Percentiles rank a stretch among this genome's conserved stretches.
phyloP scores from a whole-genome alignment of 192 early-diverging fungal genomes.

The Phlyctochytrium planicorne region DNA sequence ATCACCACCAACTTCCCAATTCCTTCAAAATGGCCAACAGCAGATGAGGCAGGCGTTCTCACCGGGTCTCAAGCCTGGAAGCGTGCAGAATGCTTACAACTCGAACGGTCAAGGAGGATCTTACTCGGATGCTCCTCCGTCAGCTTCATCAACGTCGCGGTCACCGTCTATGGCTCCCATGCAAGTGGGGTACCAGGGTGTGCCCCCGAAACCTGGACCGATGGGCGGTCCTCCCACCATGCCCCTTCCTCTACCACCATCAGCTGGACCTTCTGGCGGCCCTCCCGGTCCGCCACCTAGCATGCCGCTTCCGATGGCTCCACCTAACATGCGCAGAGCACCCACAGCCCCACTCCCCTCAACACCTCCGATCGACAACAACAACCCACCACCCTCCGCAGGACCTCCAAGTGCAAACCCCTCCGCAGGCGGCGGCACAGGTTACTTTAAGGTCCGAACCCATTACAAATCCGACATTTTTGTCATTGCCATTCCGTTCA shows the following conservation, averaged over 20 bases:
- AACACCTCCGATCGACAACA: conserved; percentile 6
- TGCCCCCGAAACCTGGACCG: not conserved
- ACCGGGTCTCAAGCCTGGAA: not conserved
- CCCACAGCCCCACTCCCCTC: conserved; percentile 6
- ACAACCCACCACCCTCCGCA: conserved; percentile 10
- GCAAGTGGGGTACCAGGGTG: no score
- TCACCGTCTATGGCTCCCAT: not conserved
- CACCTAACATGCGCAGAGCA: conserved; percentile 5
- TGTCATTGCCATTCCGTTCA: conserved; percentile 76
- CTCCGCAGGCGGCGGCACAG: conserved; percentile 6
- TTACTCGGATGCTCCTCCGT: not conserved
- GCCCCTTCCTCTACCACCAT: not conserved
- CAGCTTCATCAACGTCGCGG: not conserved
- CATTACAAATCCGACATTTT: conserved; percentile 88
- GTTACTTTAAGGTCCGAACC: conserved; percentile 76
- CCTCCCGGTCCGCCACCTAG: not conserved
- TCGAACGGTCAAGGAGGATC: not conserved
- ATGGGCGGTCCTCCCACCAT: not conserved
- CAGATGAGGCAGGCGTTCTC: not conserved
- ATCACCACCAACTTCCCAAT: not conserved
- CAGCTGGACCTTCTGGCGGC: not conserved
- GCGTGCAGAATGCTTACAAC: not conserved
- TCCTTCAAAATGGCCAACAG: not conserved
- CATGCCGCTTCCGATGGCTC: conserved; percentile 1
- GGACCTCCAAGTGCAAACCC: conserved; percentile 2